Evolutionary conservation across 345 rosid species (phyloP).

Genomic region (Nephelium lappaceum): DNA sequence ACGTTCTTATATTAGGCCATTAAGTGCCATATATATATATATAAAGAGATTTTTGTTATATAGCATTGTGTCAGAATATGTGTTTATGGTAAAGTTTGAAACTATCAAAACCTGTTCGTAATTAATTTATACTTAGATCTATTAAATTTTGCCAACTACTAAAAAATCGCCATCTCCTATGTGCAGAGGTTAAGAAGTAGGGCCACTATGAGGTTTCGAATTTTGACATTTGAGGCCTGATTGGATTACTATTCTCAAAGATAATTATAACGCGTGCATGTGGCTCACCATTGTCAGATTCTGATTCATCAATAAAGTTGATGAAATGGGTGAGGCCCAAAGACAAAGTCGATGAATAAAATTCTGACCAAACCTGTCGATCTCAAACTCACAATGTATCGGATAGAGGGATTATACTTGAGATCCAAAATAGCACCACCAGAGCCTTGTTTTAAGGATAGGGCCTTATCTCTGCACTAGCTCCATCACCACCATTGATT

Average conservation of each 20-base stretch:
- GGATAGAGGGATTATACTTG: neutral
- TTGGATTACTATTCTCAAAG: neutral
- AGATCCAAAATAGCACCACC: neutral
- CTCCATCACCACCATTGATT: slow-evolving; percentile 29
- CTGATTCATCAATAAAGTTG: neutral
- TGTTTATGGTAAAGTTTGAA: too few species aligned
- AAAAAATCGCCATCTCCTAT: too few species aligned
- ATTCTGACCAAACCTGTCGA: slow-evolving; percentile 10
- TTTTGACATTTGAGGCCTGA: neutral
- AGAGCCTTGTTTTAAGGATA: slow-evolving; percentile 45
- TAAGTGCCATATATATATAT: too few species aligned
- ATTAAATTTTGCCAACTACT: too few species aligned
- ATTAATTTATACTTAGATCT: too few species aligned
- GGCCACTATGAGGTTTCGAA: too few species aligned
- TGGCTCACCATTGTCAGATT: too few species aligned
- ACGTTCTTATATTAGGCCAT: too few species aligned
- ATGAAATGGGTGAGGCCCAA: neutral
- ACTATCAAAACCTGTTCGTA: too few species aligned
- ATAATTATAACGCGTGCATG: neutral
- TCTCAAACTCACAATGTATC: neutral
- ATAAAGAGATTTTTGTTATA: too few species aligned
- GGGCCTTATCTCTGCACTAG: slow-evolving; percentile 39
- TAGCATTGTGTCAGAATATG: too few species aligned
- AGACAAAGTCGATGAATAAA: neutral
- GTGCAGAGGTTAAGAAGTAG: too few species aligned